phyloP scores from a whole-genome alignment of 164 flowering plant species.

The Vitis rupestris region DNA sequence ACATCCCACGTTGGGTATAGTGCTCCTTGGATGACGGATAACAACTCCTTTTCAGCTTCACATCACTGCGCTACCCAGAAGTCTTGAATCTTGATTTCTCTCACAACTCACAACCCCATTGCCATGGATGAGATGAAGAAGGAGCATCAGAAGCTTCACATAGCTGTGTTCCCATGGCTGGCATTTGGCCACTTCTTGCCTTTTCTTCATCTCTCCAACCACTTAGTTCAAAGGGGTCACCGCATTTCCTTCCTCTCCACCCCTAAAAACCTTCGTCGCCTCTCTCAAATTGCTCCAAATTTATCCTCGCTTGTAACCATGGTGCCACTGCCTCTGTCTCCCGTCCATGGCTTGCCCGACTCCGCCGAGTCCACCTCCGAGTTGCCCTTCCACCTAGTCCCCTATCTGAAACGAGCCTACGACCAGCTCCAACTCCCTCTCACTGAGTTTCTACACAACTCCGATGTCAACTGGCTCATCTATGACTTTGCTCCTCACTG shows the following conservation, averaged over 20 bases:
- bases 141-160: slow-evolving; percentile 18
- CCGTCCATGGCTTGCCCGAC: slow-evolving; percentile 21
- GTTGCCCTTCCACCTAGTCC: slow-evolving; percentile 27
- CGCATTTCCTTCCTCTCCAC: slow-evolving; percentile 51
- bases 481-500: slow-evolving; percentile 59
- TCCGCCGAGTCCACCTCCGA: slow-evolving; percentile 46
- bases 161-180: slow-evolving; percentile 64
- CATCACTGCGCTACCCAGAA: no score
- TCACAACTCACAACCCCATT: no score
- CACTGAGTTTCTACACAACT: slow-evolving; percentile 24
- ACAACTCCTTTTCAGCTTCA: no score
- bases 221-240: slow-evolving; percentile 46
- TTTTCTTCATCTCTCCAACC: slow-evolving; percentile 38
- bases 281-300: slow-evolving; percentile 31
- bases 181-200: slow-evolving; percentile 66
- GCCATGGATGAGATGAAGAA: no score
- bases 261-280: slow-evolving; percentile 47
- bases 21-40: no score
- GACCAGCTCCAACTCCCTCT: slow-evolving; percentile 33
- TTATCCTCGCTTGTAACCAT: slow-evolving; percentile 17
- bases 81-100: no score
- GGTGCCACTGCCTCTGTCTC: slow-evolving; percentile 36
- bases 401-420: slow-evolving; percentile 38
- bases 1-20: no score
- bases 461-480: slow-evolving; percentile 48